These are phyloP conservation scores for Inosperma sp. DNA, from an alignment of 768 basidiomycete genomes.

Conservation along the genomic window DNA sequence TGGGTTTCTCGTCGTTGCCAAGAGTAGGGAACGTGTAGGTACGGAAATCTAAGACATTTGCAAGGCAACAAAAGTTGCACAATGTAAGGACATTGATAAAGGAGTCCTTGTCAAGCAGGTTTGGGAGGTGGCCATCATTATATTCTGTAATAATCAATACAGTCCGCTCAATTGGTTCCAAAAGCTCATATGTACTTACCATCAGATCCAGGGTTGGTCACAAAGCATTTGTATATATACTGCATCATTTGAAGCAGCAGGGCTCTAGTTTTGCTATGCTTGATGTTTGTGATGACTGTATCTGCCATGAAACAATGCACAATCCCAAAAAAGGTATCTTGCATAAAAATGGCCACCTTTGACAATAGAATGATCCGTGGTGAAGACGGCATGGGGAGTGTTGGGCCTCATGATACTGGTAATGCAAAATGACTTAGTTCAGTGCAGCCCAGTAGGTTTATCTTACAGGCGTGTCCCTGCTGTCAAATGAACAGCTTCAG, in stretches of 20 bases:
- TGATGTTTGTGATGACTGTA: neutral
- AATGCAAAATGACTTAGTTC: no score
- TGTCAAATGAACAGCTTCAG: neutral
- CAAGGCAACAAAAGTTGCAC: neutral
- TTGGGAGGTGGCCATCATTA: neutral
- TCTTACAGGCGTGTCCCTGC: neutral
- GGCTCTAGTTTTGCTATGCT: neutral
- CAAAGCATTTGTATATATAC: neutral
- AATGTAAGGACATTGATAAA: neutral
- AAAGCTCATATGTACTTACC: neutral
- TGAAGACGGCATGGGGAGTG: slow-evolving; percentile 5
- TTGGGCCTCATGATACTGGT: slow-evolving; percentile 9
- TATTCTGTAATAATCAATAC: neutral
- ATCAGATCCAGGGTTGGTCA: neutral
- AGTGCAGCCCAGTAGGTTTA: no score
- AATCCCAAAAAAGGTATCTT: neutral
- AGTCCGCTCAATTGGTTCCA: neutral
- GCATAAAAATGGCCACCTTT: slow-evolving; percentile 7
- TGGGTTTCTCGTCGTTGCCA: neutral
- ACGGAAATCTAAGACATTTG: neutral
- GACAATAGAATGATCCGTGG: neutral
- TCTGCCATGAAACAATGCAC: neutral
- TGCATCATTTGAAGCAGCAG: neutral
- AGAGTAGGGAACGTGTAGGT: neutral
- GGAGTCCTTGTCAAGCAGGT: neutral